Evolutionary conservation across 176 grass and related monocot species (phyloP).

Genomic region (Thinopyrum elongatum): DNA sequence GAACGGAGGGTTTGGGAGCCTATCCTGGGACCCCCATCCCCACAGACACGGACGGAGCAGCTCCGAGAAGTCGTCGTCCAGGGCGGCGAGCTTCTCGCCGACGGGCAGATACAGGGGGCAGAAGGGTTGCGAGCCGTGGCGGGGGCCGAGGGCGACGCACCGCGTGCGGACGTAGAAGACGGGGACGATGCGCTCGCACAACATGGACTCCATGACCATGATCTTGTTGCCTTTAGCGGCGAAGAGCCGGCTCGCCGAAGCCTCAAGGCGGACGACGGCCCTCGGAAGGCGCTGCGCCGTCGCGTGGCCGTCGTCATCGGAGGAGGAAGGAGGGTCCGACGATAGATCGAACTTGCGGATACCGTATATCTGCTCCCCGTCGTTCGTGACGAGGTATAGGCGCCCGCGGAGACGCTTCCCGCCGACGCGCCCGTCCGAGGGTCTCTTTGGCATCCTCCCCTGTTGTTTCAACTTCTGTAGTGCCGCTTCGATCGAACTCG

Average conservation of each 20-base stretch:
- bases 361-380: background rate
- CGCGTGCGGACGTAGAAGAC: background rate
- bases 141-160: background rate
- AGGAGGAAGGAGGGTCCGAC: background rate
- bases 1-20: background rate
- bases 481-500: too few relatives aligned
- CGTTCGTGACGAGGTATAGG: background rate
- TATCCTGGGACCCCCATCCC: too few relatives aligned
- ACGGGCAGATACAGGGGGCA: background rate
- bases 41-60: background rate
- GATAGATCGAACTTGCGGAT: background rate
- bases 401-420: background rate
- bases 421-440: background rate
- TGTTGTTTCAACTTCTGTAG: too few relatives aligned
- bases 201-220: background rate
- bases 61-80: background rate
- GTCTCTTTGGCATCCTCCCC: background rate
- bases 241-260: background rate
- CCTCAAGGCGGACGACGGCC: background rate
- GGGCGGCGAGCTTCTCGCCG: background rate
- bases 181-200: too few relatives aligned
- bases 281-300: background rate
- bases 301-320: background rate
- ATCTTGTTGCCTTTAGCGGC: background rate
- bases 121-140: background rate